phyloP scores from a whole-genome alignment of 2,329 filamentous ascomycete species.

The Dothideomycetes sp. region DNA sequence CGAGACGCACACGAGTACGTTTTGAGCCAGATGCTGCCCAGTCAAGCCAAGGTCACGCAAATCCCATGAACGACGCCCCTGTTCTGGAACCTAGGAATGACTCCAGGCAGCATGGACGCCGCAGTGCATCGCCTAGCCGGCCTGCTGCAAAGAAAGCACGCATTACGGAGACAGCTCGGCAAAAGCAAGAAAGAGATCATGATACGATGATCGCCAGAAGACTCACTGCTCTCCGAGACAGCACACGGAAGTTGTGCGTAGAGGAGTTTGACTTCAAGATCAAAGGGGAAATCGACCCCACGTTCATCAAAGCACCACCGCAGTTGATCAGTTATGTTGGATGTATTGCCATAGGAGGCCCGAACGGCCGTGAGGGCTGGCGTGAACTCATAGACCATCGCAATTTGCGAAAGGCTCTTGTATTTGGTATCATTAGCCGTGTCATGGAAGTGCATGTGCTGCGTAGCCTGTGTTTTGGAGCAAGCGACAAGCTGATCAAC shows the following conservation, averaged over 20 bases:
- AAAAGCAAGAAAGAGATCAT: constrained; percentile 1
- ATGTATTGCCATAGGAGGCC: constrained; percentile 18
- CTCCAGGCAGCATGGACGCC: too few relatives aligned
- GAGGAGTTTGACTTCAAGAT: neutral
- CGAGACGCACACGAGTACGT: too few relatives aligned
- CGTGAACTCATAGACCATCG: constrained; percentile 12
- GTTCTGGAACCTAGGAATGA: too few relatives aligned
- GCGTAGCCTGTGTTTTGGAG: constrained; percentile 18
- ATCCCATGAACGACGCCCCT: too few relatives aligned
- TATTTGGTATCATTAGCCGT: constrained; percentile 17
- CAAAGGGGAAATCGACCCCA: neutral
- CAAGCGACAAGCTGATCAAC: constrained; percentile 8
- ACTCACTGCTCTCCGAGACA: neutral
- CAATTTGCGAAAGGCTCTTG: constrained; percentile 13
- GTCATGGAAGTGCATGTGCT: constrained; percentile 22
- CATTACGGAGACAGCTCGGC: too few relatives aligned
- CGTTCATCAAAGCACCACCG: neutral
- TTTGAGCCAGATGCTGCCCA: too few relatives aligned
- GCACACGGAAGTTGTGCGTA: neutral
- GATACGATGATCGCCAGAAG: neutral
- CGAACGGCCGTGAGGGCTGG: constrained; percentile 15
- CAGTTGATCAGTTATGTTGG: constrained; percentile 19
- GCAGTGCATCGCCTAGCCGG: too few relatives aligned
- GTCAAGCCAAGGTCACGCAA: too few relatives aligned
- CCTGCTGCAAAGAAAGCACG: too few relatives aligned